A percentile compares a stretch with the other conserved stretches of the same genome.
Conservation (phyloP, 2,329 filamentous ascomycete species). For the Seiridium unicorne region DNA sequence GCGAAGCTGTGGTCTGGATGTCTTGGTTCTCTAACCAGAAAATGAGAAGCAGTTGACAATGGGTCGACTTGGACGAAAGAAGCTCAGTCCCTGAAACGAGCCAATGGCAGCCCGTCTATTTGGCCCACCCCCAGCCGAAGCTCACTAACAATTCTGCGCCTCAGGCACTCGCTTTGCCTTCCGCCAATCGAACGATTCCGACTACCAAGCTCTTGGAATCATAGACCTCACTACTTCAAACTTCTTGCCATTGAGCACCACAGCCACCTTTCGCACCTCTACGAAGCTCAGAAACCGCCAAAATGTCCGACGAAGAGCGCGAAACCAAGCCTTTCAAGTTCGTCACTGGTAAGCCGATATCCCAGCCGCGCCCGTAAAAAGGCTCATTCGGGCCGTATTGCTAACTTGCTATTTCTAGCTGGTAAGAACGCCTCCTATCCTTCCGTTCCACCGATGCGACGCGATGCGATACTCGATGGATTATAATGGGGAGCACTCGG, state of each 20-base stretch:
- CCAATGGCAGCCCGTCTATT: neutral
- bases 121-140: neutral
- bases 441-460: neutral
- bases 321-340: constrained; percentile 99
- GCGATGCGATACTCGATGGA: constrained; percentile 12
- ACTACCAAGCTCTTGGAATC: constrained; percentile 21
- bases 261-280: constrained; percentile 25
- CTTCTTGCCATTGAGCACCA: constrained; percentile 30
- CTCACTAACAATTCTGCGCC: constrained; percentile 5
- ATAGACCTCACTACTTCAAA: constrained; percentile 33
- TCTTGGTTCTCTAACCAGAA: neutral
- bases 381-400: constrained; percentile 28
- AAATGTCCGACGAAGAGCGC: constrained; percentile 88
- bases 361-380: constrained; percentile 21
- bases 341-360: constrained; percentile 78
- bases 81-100: neutral
- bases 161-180: constrained; percentile 3
- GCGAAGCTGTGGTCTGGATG: constrained; percentile 10
- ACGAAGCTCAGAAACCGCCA: constrained; percentile 46
- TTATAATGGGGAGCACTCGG: constrained; percentile 36
- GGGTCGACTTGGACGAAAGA: neutral
- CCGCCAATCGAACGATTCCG: constrained; percentile 5
- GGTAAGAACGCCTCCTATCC: constrained; percentile 9
- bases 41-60: constrained; percentile 1
- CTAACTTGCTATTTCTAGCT: constrained; percentile 18